phyloP scores from a whole-genome alignment of 208 protist species.

The Acanthamoeba castellanii region DNA sequence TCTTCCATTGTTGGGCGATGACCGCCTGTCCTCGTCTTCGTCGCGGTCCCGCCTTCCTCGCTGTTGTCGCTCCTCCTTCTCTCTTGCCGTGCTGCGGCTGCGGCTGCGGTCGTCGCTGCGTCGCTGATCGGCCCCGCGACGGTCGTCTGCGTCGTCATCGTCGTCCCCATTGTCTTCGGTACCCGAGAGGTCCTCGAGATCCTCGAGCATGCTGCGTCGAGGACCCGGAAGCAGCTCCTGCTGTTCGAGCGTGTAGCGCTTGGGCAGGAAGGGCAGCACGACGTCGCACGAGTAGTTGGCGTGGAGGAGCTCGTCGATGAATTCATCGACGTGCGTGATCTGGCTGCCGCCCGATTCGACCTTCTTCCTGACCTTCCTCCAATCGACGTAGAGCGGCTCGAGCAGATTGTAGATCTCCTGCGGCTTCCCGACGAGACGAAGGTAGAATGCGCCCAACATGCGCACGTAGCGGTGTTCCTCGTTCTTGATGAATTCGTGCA shows the following conservation, averaged over 20 bases:
- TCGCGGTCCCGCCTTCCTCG: not conserved
- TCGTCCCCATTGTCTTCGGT: not conserved
- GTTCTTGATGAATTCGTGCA: constrained; percentile 93
- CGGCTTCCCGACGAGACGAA: constrained; percentile 89
- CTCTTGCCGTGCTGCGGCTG: not conserved
- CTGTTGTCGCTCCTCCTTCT: not conserved
- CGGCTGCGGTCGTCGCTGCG: not conserved
- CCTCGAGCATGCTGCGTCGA: constrained; percentile 76
- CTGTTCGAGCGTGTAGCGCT: constrained; percentile 78
- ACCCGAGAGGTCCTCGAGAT: constrained; percentile 75
- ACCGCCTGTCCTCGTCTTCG: not conserved
- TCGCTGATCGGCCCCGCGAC: not conserved
- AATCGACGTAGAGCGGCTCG: constrained; percentile 93
- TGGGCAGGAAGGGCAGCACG: constrained; percentile 86
- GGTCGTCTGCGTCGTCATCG: constrained; percentile 58
- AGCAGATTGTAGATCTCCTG: constrained; percentile 90
- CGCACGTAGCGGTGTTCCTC: constrained; percentile 92
- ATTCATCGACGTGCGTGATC: constrained; percentile 91
- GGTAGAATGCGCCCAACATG: constrained; percentile 92
- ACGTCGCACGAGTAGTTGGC: constrained; percentile 89
- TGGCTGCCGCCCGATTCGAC: constrained; percentile 72
- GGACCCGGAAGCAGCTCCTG: constrained; percentile 63
- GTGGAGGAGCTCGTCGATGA: constrained; percentile 89
- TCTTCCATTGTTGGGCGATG: not conserved
- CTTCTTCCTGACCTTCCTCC: constrained; percentile 86